Conservation (phyloP, 73 alveolate genomes). For the Symbiodinium pilosum region DNA sequence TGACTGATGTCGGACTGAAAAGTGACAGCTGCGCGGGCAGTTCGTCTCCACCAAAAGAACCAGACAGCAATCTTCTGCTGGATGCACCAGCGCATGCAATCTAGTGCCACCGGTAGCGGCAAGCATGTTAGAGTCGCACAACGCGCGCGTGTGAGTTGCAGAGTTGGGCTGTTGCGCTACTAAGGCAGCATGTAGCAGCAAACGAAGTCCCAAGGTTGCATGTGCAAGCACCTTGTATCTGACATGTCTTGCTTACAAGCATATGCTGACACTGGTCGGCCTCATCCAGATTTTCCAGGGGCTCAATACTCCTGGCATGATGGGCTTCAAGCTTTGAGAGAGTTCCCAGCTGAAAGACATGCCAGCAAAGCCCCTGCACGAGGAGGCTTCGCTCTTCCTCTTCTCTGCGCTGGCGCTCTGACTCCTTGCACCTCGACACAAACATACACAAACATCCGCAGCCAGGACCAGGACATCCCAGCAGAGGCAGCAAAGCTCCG, state of each 20-base stretch:
- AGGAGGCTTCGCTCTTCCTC: not conserved
- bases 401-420: not conserved
- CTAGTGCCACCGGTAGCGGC: not conserved
- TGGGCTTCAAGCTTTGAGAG: no score
- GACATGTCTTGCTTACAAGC: no score
- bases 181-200: not conserved
- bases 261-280: no score
- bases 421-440: not conserved
- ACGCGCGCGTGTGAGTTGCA: not conserved
- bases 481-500: not conserved
- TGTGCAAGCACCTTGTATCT: no score
- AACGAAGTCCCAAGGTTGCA: no score
- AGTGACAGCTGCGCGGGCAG: not conserved
- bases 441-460: not conserved
- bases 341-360: not conserved
- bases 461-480: not conserved
- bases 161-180: not conserved
- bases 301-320: constrained; percentile 88
- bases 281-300: constrained; percentile 63
- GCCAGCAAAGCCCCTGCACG: not conserved
- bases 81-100: not conserved
- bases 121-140: not conserved
- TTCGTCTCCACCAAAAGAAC: not conserved
- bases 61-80: not conserved
- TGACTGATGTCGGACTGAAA: not conserved